Conservation (phyloP, 108 stramenopile species). For the Discostella stelligeroides region DNA sequence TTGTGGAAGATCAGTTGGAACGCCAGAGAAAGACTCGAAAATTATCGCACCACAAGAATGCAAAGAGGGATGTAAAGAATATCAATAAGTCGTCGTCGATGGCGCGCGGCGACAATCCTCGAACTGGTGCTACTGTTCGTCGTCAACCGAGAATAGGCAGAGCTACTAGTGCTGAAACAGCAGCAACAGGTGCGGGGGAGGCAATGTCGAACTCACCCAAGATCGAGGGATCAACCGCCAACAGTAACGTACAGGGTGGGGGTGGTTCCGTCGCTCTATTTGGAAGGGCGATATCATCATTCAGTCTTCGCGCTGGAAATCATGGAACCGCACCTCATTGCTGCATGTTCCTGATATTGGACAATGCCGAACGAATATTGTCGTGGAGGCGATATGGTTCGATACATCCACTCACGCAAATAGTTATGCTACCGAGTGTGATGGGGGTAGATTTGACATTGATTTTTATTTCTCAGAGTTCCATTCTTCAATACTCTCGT, state of each 20-base stretch:
- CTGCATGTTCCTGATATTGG: constrained; percentile 67
- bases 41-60: background rate
- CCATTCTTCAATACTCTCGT: constrained; percentile 52
- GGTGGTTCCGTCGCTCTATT: constrained; percentile 36
- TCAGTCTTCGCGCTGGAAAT: constrained; percentile 21
- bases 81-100: background rate
- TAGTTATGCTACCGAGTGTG: constrained; percentile 64
- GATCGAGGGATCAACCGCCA: constrained; percentile 7
- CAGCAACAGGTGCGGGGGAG: background rate
- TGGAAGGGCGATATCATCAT: constrained; percentile 33
- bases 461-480: constrained; percentile 58
- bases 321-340: constrained; percentile 10
- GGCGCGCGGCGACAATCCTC: constrained; percentile 6
- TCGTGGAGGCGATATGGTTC: constrained; percentile 42
- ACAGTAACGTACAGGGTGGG: constrained; percentile 6
- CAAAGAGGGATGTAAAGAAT: constrained; percentile 9
- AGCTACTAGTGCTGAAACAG: background rate
- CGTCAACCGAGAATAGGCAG: too few species aligned
- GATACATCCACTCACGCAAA: constrained; percentile 54
- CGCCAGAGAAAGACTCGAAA: constrained; percentile 17
- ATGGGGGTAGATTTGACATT: constrained; percentile 64
- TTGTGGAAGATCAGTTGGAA: constrained; percentile 40
- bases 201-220: background rate
- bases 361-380: constrained; percentile 71
- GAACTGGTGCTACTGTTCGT: too few species aligned